Evolutionary conservation across 228 moss, liverwort and hornwort species (phyloP).

Genomic region (Sphagnum magellanicum): DNA sequence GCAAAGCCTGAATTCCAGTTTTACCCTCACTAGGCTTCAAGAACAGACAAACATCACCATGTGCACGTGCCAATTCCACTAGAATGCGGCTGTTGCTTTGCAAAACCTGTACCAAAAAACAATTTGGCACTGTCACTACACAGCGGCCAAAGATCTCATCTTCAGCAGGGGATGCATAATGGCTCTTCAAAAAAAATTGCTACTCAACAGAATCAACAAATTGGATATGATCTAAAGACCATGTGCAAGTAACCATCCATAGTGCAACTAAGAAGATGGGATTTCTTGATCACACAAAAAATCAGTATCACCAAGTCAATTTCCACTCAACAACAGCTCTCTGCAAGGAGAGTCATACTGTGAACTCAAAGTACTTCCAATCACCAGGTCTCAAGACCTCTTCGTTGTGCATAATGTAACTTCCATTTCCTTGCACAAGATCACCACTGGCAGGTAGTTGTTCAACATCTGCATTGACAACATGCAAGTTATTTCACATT

Average conservation of each 20-base stretch:
- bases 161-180: too few relatives aligned
- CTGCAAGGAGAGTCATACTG: not conserved
- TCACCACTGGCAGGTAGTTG: not conserved
- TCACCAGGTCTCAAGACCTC: constrained; percentile 4
- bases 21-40: constrained; percentile 16
- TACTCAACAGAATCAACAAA: too few relatives aligned
- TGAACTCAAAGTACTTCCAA: constrained; percentile 9
- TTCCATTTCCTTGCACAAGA: not conserved
- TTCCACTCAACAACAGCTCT: not conserved
- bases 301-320: not conserved
- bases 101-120: not conserved
- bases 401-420: constrained; percentile 1
- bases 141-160: too few relatives aligned
- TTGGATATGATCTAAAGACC: too few relatives aligned
- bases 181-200: too few relatives aligned
- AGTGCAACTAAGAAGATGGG: too few relatives aligned
- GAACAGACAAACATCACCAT: constrained; percentile 32
- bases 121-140: too few relatives aligned
- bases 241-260: too few relatives aligned
- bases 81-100: constrained; percentile 26
- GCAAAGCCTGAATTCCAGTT: constrained; percentile 5
- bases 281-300: not conserved
- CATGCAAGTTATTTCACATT: too few relatives aligned
- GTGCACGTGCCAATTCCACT: constrained; percentile 30
- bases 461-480: not conserved